A percentile compares a stretch with the other conserved stretches of the same genome.
These are phyloP conservation scores for Leptographium procerum DNA, from an alignment of 2,329 filamentous ascomycete species.

Conservation along the genomic window DNA sequence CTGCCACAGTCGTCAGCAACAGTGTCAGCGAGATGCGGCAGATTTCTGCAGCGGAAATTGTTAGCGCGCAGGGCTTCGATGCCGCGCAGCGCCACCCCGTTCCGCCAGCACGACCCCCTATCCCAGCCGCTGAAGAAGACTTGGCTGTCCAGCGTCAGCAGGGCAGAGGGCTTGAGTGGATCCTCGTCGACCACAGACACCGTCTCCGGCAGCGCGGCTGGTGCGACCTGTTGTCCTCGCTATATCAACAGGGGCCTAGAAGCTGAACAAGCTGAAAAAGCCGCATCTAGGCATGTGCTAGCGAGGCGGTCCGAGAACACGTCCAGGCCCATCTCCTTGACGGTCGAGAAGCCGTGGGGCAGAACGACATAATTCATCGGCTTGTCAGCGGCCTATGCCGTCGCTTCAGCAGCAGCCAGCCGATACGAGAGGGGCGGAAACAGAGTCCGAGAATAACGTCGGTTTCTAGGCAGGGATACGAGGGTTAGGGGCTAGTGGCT, in stretches of 20 bases:
- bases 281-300: background rate
- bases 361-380: background rate
- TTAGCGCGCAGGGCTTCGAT: slow-evolving; percentile 14
- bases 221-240: background rate
- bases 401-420: background rate
- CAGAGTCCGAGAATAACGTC: too few species aligned
- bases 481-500: background rate
- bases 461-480: too few species aligned
- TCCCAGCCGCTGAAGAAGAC: slow-evolving; percentile 14
- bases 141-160: background rate
- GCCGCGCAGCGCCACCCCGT: slow-evolving; percentile 18
- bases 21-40: slow-evolving; percentile 26
- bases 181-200: background rate
- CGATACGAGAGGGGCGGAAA: slow-evolving; percentile 8
- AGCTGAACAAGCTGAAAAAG: background rate
- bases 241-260: background rate
- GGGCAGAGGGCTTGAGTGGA: background rate
- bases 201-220: background rate
- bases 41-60: slow-evolving; percentile 19
- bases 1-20: slow-evolving; percentile 18
- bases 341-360: slow-evolving; percentile 1
- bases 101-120: slow-evolving; percentile 21
- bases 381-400: background rate
- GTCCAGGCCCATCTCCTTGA: slow-evolving; percentile 12
- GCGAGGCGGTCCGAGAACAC: slow-evolving; percentile 15